Base-by-base conservation (phyloP, 345 rosid genomes). In the Eucalyptus decipiens region DNA sequence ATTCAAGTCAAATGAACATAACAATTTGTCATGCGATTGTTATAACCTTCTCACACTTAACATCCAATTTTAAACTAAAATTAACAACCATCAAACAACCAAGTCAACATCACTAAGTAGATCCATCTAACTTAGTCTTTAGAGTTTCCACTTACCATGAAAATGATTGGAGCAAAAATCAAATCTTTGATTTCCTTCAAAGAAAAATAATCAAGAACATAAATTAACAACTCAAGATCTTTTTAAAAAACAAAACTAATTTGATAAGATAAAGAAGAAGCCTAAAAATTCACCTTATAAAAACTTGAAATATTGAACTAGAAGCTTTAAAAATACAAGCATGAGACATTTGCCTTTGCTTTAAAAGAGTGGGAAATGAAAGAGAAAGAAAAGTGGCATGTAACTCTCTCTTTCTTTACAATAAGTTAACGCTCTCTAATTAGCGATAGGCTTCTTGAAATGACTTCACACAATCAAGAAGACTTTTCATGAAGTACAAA, bases 11-110 rank as follows among this genome's bases (percentile, higher is more conserved):
- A 56, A 24, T 56, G 62, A 24, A 24, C 62, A 23, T 24, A 56
- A 56, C 0, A 1, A 56, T 56, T 24, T 0, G 1, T 9, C 62
- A 9, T 56, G 13, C 12, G 1, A 56, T 56, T 24, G 3, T 56
- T 56, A 56, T 56, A 56, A 5, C 30, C 13, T 52, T 52, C 26
- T 52, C 26, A 56, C 62, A 56, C 30, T 56, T 56, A 19, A 56
- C 62, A 56, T 23, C 62, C 62, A 56, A 56, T 0, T 52, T 52
- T 52, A 52, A 56, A 24, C 30, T 24, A 56, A 56, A 24, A 56
- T 56, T 2, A 23, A 56, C 4, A 56, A 56, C 62, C 62, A 56
- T 23, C 1, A 56, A 56, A 9, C 30, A 56, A 24, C 12, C 62
- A 56, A 56, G 30, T 24, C 30, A 56, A 56, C 2, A 56, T 3